phyloP scores from a whole-genome alignment of 768 basidiomycete species.

The Pisolithus marmoratus region DNA sequence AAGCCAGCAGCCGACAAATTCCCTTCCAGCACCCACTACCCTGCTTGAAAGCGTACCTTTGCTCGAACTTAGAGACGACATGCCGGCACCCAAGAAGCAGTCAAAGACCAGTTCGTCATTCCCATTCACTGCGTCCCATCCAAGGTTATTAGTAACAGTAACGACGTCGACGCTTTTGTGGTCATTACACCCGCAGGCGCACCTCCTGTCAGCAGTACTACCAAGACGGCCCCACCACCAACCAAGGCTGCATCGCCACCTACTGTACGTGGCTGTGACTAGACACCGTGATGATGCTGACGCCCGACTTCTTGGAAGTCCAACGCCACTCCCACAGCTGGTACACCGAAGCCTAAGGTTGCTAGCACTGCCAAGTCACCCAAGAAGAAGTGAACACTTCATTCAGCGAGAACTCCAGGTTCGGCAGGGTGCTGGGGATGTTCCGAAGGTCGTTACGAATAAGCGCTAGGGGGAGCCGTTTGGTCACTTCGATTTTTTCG shows the following conservation, averaged over 20 bases:
- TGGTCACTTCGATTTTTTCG: neutral
- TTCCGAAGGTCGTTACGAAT: neutral
- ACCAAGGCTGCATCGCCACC: neutral
- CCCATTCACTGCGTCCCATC: neutral
- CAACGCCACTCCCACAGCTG: slow-evolving; percentile 13
- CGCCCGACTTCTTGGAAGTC: slow-evolving; percentile 8
- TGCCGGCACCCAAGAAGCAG: neutral
- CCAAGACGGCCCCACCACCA: neutral
- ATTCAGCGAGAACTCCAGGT: neutral
- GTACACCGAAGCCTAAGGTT: slow-evolving; percentile 22
- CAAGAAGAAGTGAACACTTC: slow-evolving; percentile 16
- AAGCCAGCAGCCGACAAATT: neutral
- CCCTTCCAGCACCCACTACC: neutral
- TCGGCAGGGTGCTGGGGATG: neutral
- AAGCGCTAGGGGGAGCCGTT: neutral
- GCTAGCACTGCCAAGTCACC: slow-evolving; percentile 14
- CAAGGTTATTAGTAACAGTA: neutral
- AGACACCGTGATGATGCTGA: neutral
- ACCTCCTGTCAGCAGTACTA: neutral
- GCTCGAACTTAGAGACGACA: neutral
- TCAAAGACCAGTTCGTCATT: neutral
- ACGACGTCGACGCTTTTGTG: neutral
- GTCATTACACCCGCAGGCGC: neutral
- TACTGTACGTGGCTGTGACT: neutral
- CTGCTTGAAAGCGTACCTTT: neutral